A percentile compares a stretch with the other conserved stretches of the same genome.
These are phyloP conservation scores for Fistulina hepatica DNA, from an alignment of 1,284 basidiomycete species.

Conservation along the genomic window DNA sequence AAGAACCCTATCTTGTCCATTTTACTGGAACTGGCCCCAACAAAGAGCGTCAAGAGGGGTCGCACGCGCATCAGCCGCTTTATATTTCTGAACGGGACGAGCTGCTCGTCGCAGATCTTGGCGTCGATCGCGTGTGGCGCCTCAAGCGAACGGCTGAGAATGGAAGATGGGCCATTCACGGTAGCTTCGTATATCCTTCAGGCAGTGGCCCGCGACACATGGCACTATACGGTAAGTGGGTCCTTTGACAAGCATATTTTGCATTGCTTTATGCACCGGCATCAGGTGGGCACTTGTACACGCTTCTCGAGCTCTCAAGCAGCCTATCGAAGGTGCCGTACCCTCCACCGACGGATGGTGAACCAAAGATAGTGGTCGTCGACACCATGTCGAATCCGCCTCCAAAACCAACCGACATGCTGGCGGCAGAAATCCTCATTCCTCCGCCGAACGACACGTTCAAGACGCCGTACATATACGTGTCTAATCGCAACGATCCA, in stretches of 20 bases:
- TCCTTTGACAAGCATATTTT: constrained; percentile 7
- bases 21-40: constrained; percentile 48
- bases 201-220: constrained; percentile 65
- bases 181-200: constrained; percentile 32
- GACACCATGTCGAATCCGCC: constrained; percentile 35
- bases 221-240: constrained; percentile 41
- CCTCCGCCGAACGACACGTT: constrained; percentile 33
- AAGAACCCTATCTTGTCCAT: constrained; percentile 24
- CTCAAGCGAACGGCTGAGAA: constrained; percentile 30
- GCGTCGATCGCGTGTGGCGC: constrained; percentile 52
- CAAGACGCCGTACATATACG: constrained; percentile 41
- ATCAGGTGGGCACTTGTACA: constrained; percentile 49
- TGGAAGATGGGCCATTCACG: constrained; percentile 36
- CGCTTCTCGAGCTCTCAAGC: constrained; percentile 52
- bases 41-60: constrained; percentile 43
- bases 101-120: constrained; percentile 61
- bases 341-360: constrained; percentile 26
- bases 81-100: constrained; percentile 34
- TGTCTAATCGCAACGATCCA: constrained; percentile 56
- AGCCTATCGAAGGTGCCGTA: constrained; percentile 41
- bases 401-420: constrained; percentile 31
- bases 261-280: too few relatives aligned
- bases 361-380: constrained; percentile 32
- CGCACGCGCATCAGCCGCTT: constrained; percentile 62
- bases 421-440: constrained; percentile 49